These are phyloP conservation scores for Auricularia sp. DNA, from an alignment of 768 basidiomycete genomes.

Conservation along the genomic window DNA sequence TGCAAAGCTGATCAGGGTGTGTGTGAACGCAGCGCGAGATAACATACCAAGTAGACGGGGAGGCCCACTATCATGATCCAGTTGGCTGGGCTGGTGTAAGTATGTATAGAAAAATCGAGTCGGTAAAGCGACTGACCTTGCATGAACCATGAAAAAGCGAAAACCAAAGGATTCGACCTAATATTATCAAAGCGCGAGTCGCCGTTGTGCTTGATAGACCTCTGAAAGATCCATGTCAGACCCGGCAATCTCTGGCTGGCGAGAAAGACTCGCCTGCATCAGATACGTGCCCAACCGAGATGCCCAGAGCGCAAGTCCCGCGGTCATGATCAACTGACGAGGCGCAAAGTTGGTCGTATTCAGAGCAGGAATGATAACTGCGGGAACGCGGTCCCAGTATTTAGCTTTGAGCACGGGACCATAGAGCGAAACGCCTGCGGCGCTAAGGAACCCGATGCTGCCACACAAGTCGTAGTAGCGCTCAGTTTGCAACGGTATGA, in stretches of 20 bases:
- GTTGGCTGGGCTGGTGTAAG: constrained; percentile 29
- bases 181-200: constrained; percentile 60
- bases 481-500: constrained; percentile 57
- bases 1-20: constrained; percentile 8
- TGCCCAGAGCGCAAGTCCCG: constrained; percentile 51
- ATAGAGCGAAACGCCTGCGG: constrained; percentile 51
- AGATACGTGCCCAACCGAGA: constrained; percentile 54
- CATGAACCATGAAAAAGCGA: constrained; percentile 51
- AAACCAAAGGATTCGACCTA: constrained; percentile 36
- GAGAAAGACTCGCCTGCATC: constrained; percentile 30
- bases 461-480: constrained; percentile 61
- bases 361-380: constrained; percentile 30
- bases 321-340: constrained; percentile 49
- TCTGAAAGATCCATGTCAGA: constrained; percentile 15
- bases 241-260: too few relatives aligned
- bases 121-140: constrained; percentile 32
- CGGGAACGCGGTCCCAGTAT: constrained; percentile 31
- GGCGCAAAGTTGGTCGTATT: constrained; percentile 37
- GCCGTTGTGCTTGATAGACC: constrained; percentile 44
- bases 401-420: constrained; percentile 46
- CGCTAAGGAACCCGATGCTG: constrained; percentile 53
- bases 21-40: not conserved
- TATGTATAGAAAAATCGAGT: not conserved
- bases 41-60: constrained; percentile 48
- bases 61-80: constrained; percentile 64